phyloP scores from a whole-genome alignment of 2,329 filamentous ascomycete genomes.

The Davidsoniella eucalypti region DNA sequence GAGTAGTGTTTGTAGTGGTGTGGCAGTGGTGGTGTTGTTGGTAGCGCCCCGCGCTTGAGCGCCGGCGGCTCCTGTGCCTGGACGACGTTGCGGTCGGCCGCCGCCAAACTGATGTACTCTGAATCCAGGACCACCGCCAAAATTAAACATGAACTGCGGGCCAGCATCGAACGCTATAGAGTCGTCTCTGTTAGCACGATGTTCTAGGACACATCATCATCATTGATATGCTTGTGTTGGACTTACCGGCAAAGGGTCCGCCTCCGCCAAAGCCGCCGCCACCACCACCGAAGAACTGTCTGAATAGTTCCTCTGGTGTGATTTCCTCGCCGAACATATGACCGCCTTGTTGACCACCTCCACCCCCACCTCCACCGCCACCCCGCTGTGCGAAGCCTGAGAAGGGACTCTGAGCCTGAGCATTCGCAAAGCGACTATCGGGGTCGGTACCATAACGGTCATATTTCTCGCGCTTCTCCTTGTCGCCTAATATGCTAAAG shows the following conservation, averaged over 20 bases:
- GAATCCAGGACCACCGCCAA: constrained; percentile 73
- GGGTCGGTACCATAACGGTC: constrained; percentile 86
- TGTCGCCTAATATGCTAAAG: constrained; percentile 82
- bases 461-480: constrained; percentile 79
- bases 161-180: constrained; percentile 50
- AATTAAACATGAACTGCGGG: constrained; percentile 87
- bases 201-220: too few relatives aligned
- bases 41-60: constrained; percentile 21
- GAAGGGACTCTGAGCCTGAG: constrained; percentile 34
- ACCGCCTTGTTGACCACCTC: constrained; percentile 14
- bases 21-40: constrained; percentile 17
- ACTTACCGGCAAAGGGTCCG: constrained; percentile 30
- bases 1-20: constrained; percentile 43
- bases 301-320: constrained; percentile 91
- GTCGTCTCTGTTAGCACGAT: constrained; percentile 1
- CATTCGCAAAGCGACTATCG: constrained; percentile 64
- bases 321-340: constrained; percentile 79
- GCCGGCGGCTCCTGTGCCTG: constrained; percentile 40
- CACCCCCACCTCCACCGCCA: constrained; percentile 34
- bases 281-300: constrained; percentile 61
- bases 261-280: constrained; percentile 52
- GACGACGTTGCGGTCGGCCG: constrained; percentile 55
- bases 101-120: constrained; percentile 94
- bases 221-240: neutral
- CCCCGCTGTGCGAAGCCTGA: constrained; percentile 31